Evolutionary conservation across 140 eudicot genomes (phyloP), one percentile per base, ranked within the genome.

Genomic region (Oenanthe javanica): DNA sequence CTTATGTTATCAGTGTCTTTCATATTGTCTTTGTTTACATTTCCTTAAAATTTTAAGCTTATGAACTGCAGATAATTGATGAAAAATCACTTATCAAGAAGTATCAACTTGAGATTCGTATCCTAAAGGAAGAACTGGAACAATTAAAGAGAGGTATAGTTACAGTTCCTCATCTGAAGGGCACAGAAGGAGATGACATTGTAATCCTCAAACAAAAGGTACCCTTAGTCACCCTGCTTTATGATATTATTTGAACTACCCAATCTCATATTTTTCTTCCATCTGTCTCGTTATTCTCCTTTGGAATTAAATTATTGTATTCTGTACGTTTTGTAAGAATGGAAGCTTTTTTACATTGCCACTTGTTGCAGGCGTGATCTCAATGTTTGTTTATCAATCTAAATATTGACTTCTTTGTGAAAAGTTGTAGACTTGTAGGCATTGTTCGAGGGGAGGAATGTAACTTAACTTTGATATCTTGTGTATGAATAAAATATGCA

Each of bases 51-150:
- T 15, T 18, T 8, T 64, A 82, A 81, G 51, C 79, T 38, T 73
- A 77, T 87, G 73, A 76, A 80, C 71, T 85, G 91, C 97, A 95
- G 99, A 95, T 95, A 76, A 92, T 95, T 79, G 99, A 95, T 70
- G 97, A 95, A 86, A 92, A 95, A 87, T 92, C 99, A 74, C 96
- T 95, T 27, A 95, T 95, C 82, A 95, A 95, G 87, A 95, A 95
- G 87, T 95, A 95, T 89, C 97, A 95, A 85, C 88, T 87, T 82
- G 97, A 92, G 87, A 95, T 95, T 81, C 96, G 95, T 59, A 80
- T 71, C 75, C 81, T 95, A 77, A 92, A 92, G 90, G 97, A 90
- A 84, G 99, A 95, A 85, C 74, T 95, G 45, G 99, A 95, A 83
- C 97, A 95, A 57, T 76, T 95, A 81, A 95, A 89, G 85, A 89